Base-by-base conservation (phyloP, 495 filamentous ascomycete genomes). In the Xylona heveae region DNA sequence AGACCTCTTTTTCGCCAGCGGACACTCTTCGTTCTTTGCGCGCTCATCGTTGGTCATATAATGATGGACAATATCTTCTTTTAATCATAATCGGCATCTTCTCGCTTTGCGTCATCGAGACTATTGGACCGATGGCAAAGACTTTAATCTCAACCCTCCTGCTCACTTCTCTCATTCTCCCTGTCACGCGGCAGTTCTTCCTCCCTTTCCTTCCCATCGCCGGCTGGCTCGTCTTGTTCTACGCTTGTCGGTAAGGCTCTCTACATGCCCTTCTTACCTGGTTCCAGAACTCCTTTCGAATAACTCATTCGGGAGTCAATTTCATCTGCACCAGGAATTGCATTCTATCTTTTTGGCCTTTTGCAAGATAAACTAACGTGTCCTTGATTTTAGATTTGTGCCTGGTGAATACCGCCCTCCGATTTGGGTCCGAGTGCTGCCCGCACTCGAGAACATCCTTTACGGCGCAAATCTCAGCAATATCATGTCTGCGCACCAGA, bases 381-480 rank as follows among this genome's bases (percentile, higher is more conserved):
- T 16, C 38, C n/a, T 17, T 15, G n/a, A n/a, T n/a, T 40, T 28
- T 48, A 83, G 77, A 38, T 94, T 90, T 53, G 75, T 94, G 40
- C 76, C 80, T 6, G 63, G 66, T 35, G 77, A 81, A 43, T 83
- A 77, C 54, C 67, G 85, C 24, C 81, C 81, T 28, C 74, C 77
- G 26, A 92, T 95, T 42, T 92, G 82, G 77, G 85, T 93, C 36
- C 76, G 80, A 37, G 79, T 95, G 14, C 62, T 95, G 8, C 85
- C 85, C 3, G 78, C 85, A n/a, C 65, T 95, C 38, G 85, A 95
- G 50, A 92, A 95, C 52, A 88, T 95, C 34, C 59, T 95, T 30
- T 95, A 95, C 48, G 85, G 85, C 30, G 81, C 81, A 19, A 93
- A 93, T 55, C 67, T 95, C 30, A 90, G 80, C 57, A 92, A 91